These are phyloP conservation scores for Aspergillus fructus DNA, from an alignment of 2,329 filamentous ascomycete species.

Conservation along the genomic window DNA sequence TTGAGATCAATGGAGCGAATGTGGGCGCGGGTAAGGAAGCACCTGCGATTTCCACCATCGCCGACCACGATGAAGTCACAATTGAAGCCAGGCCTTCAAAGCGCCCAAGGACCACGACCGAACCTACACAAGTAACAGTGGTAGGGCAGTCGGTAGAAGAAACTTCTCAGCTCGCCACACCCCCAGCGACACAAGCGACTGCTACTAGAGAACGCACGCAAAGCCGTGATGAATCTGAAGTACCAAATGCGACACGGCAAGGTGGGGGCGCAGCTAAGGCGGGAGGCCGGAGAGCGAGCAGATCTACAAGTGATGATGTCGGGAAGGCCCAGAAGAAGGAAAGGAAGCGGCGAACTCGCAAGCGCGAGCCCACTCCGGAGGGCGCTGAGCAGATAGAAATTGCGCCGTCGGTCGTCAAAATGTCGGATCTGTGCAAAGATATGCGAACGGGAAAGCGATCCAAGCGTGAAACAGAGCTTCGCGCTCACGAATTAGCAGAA, in stretches of 20 bases:
- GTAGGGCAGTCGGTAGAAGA: background rate
- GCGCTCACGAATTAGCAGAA: slow-evolving; percentile 57
- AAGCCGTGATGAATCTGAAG: slow-evolving; percentile 19
- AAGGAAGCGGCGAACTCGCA: slow-evolving; percentile 29
- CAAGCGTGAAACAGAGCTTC: slow-evolving; percentile 56
- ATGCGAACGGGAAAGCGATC: slow-evolving; percentile 57
- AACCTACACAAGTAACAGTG: slow-evolving; percentile 1
- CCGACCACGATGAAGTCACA: slow-evolving; percentile 7
- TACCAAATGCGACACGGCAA: slow-evolving; percentile 23
- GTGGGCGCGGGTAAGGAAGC: slow-evolving; percentile 5
- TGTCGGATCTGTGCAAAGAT: slow-evolving; percentile 59
- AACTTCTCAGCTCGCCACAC: slow-evolving; percentile 17
- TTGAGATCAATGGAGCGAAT: background rate
- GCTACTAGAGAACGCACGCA: slow-evolving; percentile 22
- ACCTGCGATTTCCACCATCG: slow-evolving; percentile 6
- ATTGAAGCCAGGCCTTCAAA: slow-evolving; percentile 29
- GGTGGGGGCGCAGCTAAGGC: slow-evolving; percentile 20
- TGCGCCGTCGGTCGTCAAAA: slow-evolving; percentile 53
- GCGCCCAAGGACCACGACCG: slow-evolving; percentile 23
- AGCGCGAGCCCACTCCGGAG: slow-evolving; percentile 47
- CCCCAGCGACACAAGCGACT: slow-evolving; percentile 26
- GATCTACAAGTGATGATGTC: slow-evolving; percentile 23
- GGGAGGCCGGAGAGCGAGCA: slow-evolving; percentile 28
- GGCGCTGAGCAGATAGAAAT: slow-evolving; percentile 52
- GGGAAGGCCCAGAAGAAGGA: slow-evolving; percentile 24